A percentile compares a stretch with the other conserved stretches of the same genome.
phyloP scores from a whole-genome alignment of 139 green algal species.

The Volvox africanus region DNA sequence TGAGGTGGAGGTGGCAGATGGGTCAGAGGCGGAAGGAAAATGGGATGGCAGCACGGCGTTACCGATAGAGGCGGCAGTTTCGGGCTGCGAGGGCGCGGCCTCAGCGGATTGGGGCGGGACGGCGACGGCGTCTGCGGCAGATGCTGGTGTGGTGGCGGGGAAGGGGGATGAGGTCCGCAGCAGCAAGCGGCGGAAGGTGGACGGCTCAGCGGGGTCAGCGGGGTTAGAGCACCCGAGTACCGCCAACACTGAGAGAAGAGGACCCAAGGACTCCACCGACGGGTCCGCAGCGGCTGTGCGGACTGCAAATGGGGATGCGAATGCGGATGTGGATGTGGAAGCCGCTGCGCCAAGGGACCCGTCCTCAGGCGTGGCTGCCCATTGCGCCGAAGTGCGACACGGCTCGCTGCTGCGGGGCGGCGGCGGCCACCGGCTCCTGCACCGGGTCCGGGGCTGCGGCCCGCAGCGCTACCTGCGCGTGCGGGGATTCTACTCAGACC shows the following conservation, averaged over 20 bases:
- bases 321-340: neutral
- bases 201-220: neutral
- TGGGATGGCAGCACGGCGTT: neutral
- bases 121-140: neutral
- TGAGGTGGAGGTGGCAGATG: neutral
- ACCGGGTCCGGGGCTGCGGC: neutral
- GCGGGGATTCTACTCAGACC: conserved; percentile 68
- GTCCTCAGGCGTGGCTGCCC: neutral
- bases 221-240: too few species aligned
- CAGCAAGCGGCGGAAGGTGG: conserved; percentile 30
- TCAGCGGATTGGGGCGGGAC: neutral
- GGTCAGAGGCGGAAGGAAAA: neutral
- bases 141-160: neutral
- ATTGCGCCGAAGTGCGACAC: neutral
- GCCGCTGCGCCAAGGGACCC: neutral
- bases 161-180: neutral
- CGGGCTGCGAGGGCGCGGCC: too few species aligned
- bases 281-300: neutral
- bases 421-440: neutral
- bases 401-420: neutral
- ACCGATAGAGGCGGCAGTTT: neutral
- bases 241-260: too few species aligned
- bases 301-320: neutral
- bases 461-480: conserved; percentile 35
- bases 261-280: too few species aligned